Evolutionary conservation across 2,329 filamentous ascomycete species (phyloP).

Genomic region (Phialophora expanda): DNA sequence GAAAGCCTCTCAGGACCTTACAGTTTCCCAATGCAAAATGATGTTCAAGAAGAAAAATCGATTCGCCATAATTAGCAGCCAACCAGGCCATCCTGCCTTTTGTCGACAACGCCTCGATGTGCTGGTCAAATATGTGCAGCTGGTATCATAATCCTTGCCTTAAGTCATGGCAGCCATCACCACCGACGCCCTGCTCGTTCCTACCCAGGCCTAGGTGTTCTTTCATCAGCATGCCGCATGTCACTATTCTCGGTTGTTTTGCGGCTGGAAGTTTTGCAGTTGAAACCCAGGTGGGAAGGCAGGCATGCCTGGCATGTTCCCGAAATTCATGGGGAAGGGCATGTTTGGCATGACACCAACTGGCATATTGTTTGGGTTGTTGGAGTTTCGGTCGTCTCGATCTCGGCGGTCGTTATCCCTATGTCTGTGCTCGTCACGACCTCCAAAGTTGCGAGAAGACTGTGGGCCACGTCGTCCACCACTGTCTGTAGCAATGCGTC

Average conservation of each 20-base stretch:
- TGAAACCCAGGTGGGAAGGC: conserved; percentile 57
- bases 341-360: conserved; percentile 41
- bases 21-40: background rate
- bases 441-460: conserved; percentile 47
- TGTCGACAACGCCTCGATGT: background rate
- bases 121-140: background rate
- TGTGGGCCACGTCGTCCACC: conserved; percentile 57
- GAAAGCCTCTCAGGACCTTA: background rate
- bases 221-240: conserved; percentile 1
- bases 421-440: conserved; percentile 43
- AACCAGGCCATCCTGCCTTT: background rate
- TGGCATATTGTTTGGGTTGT: conserved; percentile 32
- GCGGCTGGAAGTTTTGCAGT: conserved; percentile 36
- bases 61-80: background rate
- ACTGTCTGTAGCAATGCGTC: conserved; percentile 58
- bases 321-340: conserved; percentile 36
- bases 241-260: conserved; percentile 32
- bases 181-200: background rate
- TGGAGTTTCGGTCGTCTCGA: conserved; percentile 33
- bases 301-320: conserved; percentile 53
- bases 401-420: conserved; percentile 46
- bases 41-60: conserved; percentile 8
- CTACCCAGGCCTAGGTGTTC: background rate
- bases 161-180: background rate
- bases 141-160: background rate